A percentile compares a stretch with the other conserved stretches of the same genome.
Evolutionary conservation across 2,329 filamentous ascomycete genomes (phyloP).

Genomic region (Diplodia corticola): DNA sequence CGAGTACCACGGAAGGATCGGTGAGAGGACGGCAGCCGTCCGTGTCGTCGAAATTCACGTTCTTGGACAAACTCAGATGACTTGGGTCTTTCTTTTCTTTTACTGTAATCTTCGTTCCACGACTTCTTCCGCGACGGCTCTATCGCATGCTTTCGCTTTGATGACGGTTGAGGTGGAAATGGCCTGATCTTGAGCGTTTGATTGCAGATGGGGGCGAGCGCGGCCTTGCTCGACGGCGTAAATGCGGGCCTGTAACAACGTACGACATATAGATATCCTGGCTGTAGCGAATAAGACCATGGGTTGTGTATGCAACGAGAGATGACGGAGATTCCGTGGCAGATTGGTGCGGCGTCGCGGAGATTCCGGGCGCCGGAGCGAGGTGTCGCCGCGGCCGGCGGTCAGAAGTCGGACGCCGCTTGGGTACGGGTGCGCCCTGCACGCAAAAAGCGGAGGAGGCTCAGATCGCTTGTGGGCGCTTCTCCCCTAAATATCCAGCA

Average conservation of each 20-base stretch:
- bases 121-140: neutral
- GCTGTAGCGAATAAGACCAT: too few relatives aligned
- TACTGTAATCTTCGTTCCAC: too few relatives aligned
- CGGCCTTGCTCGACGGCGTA: neutral
- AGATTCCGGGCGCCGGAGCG: neutral
- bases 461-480: conserved; percentile 11
- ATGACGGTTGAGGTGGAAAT: neutral
- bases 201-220: neutral
- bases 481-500: conserved; percentile 12
- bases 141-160: neutral
- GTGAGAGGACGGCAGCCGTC: neutral
- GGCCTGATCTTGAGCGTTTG: neutral
- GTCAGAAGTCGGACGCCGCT: neutral
- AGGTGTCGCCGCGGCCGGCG: neutral
- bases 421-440: neutral
- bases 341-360: neutral
- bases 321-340: too few relatives aligned
- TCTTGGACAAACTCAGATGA: neutral
- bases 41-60: conserved; percentile 1
- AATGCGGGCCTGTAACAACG: neutral
- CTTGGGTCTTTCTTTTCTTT: neutral
- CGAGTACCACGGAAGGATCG: conserved; percentile 1
- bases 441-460: conserved; percentile 18
- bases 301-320: too few relatives aligned
- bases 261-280: neutral